phyloP scores from a whole-genome alignment of 2,329 filamentous ascomycete species.

The Alternaria sp. region DNA sequence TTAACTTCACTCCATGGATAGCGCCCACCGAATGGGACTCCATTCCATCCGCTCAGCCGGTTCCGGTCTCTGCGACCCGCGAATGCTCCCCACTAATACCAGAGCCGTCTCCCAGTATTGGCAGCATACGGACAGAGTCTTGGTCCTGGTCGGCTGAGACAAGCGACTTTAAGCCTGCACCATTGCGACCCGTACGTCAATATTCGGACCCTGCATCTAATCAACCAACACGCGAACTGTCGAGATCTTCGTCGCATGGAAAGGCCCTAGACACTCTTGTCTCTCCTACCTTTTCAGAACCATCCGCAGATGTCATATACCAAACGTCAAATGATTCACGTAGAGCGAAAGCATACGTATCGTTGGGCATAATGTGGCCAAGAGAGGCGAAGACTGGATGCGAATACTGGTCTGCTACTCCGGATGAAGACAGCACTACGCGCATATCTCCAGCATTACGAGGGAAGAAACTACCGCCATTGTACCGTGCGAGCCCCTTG shows the following conservation, averaged over 20 bases:
- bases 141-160: slow-evolving; percentile 11
- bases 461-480: slow-evolving; percentile 18
- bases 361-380: slow-evolving; percentile 20
- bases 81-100: slow-evolving; percentile 27
- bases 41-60: neutral
- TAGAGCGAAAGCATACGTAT: slow-evolving; percentile 32
- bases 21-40: slow-evolving; percentile 35
- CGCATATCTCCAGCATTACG: slow-evolving; percentile 3
- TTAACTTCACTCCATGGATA: slow-evolving; percentile 32
- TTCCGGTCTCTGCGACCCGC: neutral
- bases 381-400: slow-evolving; percentile 8
- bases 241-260: slow-evolving; percentile 18
- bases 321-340: slow-evolving; percentile 22
- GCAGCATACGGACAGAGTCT: slow-evolving; percentile 19
- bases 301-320: slow-evolving; percentile 10
- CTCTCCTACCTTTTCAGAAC: neutral
- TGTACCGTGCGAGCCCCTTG: slow-evolving; percentile 18
- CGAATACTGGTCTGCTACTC: neutral
- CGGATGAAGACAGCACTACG: neutral
- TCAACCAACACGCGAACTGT: slow-evolving; percentile 28
- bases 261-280: neutral
- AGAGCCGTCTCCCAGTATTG: slow-evolving; percentile 33
- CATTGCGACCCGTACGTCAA: slow-evolving; percentile 30
- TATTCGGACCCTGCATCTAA: slow-evolving; percentile 6
- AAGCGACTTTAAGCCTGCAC: slow-evolving; percentile 11